Percentiles rank a stretch among this genome's conserved stretches.
Conservation (phyloP, 306 rosid genomes). For the Cucurbita moschata region DNA sequence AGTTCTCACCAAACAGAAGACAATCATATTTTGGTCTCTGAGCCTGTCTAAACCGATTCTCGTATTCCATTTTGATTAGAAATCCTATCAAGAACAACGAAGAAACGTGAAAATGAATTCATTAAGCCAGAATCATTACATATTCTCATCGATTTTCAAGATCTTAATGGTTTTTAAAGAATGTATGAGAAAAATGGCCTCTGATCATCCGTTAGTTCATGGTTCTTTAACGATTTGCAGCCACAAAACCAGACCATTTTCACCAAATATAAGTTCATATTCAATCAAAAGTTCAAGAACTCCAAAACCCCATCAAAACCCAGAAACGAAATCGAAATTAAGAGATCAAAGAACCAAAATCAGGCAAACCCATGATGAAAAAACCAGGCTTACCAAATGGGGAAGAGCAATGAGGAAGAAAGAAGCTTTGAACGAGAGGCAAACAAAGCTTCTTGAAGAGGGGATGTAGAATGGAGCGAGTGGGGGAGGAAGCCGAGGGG, state of each 20-base stretch:
- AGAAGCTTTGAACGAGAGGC: neutral
- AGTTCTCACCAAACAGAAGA: constrained; percentile 67
- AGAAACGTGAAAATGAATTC: constrained; percentile 14
- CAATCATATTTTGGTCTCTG: constrained; percentile 72
- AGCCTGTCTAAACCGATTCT: constrained; percentile 34
- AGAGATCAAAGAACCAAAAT: neutral
- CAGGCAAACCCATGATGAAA: neutral
- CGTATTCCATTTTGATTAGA: constrained; percentile 53
- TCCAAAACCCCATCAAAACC: neutral
- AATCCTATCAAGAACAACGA: constrained; percentile 18
- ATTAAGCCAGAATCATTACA: neutral
- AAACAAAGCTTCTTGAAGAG: neutral
- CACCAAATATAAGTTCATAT: neutral
- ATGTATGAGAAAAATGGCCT: neutral
- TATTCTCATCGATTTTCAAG: neutral
- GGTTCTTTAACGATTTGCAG: neutral
- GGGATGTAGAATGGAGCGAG: constrained; percentile 1
- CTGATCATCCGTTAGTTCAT: neutral
- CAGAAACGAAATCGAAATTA: neutral
- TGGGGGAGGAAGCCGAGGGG: constrained; percentile 17
- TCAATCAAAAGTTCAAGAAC: neutral
- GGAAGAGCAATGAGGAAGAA: neutral
- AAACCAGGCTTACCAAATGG: neutral
- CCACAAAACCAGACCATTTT: neutral
- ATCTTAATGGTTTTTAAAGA: neutral